Base-by-base conservation (phyloP, 164 flowering plant species). In the grape (Vitis vinifera) region DNA sequence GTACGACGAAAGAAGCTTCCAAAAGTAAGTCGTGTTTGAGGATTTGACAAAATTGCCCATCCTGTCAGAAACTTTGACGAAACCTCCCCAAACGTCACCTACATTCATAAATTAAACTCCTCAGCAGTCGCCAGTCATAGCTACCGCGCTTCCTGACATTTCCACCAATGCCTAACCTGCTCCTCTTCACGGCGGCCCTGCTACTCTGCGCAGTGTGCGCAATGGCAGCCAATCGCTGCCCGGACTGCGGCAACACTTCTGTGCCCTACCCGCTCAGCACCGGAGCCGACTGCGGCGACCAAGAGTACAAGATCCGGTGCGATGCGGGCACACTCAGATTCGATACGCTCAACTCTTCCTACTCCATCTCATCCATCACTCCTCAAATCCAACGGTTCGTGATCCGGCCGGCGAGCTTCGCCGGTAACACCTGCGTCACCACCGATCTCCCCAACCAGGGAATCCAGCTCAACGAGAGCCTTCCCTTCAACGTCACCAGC, bases 201-300 rank as follows among this genome's bases (percentile, higher is more conserved):
- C 74, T 77, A 3, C 4, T 66, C 17, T 68, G 27, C 83, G 60
- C 78, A 70, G 51, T 17, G 3, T 15, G 23, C 63, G 52, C 69
- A 31, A 10, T 17, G n/a, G 68, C 78, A 14, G 75, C 71, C 48
- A 55, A 8, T 0, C 67, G 55, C 17, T 83, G 88, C 59, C 74
- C 81, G 0, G n/a, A 62, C 62, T 85, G 91, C 73, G 87, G 91
- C 63, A 1, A 62, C 68, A 76, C 77, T 50, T 29, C 82, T 0
- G 83, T 87, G 9, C 91, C 88, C 2, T 87, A 82, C 79, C 91
- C 91, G 3, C 82, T 85, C 16, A 80, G 85, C 81, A 85, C 91
- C 10, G 68, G 53, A 30, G 68, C 84, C 30, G 55, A 27, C 60
- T 85, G 91, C 76, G 88, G 87, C 17, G 82, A 85, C 79, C 91